phyloP scores from a whole-genome alignment of 257 asterid genomes.

The Solanum etuberosum region DNA sequence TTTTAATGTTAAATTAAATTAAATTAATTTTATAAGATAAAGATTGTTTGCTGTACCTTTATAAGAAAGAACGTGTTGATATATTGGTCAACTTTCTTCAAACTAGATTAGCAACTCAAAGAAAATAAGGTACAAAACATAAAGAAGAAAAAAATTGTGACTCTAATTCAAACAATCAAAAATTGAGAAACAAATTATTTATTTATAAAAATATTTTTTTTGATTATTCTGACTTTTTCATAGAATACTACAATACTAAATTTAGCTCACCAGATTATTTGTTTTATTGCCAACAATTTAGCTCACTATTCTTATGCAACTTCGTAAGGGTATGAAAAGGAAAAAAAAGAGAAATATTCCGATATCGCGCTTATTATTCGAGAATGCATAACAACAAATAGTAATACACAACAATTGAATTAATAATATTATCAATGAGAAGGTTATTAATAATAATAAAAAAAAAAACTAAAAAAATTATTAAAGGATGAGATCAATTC shows the following conservation, averaged over 20 bases:
- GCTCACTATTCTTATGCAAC: background rate
- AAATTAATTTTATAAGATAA: background rate
- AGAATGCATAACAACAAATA: background rate
- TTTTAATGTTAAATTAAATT: background rate
- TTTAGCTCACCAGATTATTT: background rate
- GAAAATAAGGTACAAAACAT: background rate
- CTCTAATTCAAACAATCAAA: background rate
- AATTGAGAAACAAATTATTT: background rate
- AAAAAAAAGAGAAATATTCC: background rate
- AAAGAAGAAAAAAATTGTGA: background rate
- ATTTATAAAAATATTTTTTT: background rate
- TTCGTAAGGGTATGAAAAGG: background rate
- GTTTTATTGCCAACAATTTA: background rate
- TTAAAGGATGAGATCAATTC: background rate
- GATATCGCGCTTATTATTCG: background rate
- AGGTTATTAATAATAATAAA: background rate
- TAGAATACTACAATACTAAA: background rate
- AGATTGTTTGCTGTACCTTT: background rate
- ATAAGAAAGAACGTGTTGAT: background rate
- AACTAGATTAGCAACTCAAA: background rate
- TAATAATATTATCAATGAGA: background rate
- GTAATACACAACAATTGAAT: too few species aligned
- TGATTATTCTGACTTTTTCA: background rate
- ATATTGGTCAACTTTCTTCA: background rate
- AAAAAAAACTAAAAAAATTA: background rate